Conservation (phyloP, 495 filamentous ascomycete species). For the Aspergillus baeticus region DNA sequence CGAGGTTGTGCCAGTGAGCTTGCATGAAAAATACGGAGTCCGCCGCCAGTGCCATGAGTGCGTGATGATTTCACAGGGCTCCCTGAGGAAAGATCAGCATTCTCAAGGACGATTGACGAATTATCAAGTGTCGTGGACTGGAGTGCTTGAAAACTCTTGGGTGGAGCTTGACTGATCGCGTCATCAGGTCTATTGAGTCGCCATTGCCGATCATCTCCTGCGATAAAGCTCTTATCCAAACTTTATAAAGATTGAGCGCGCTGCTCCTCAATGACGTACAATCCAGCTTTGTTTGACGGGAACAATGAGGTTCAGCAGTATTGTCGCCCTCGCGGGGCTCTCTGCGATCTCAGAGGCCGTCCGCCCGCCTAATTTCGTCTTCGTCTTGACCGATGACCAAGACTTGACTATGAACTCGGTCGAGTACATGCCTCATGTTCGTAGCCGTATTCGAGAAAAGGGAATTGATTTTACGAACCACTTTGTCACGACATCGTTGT, state of each 20-base stretch:
- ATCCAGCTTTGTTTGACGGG: background rate
- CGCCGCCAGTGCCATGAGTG: no score
- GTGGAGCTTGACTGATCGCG: conserved; percentile 5
- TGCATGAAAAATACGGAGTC: no score
- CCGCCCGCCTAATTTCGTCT: conserved; percentile 66
- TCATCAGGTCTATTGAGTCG: background rate
- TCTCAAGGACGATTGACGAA: background rate
- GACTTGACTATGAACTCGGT: conserved; percentile 60
- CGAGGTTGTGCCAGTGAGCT: no score
- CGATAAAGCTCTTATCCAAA: background rate
- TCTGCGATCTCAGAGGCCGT: conserved; percentile 10
- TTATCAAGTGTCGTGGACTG: background rate
- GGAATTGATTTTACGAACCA: conserved; percentile 58
- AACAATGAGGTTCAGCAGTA: conserved; percentile 17
- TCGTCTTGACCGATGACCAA: conserved; percentile 67
- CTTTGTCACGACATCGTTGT: conserved; percentile 62
- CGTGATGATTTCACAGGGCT: no score
- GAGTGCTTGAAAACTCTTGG: background rate
- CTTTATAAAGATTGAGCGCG: background rate
- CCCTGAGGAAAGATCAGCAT: no score
- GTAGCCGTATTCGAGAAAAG: conserved; percentile 49
- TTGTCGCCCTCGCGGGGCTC: conserved; percentile 10
- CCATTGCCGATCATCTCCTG: background rate
- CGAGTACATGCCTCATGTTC: conserved; percentile 54
- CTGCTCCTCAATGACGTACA: background rate